Conservation (phyloP, 73 alveolate genomes). For the Symbiodinium pilosum region DNA sequence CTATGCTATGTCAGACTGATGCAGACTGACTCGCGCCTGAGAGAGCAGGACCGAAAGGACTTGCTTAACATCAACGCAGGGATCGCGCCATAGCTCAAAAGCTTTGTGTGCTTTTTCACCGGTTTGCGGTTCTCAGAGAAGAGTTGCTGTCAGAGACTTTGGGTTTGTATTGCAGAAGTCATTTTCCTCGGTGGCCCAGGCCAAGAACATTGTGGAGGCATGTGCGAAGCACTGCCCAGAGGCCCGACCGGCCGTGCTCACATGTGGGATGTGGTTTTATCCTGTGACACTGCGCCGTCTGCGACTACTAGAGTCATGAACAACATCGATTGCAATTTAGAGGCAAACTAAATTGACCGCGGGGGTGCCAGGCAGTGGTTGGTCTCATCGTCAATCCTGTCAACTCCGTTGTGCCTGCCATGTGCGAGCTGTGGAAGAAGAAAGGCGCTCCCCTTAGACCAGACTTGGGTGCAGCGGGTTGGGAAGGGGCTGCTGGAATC, state of each 20-base stretch:
- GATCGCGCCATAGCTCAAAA: background rate
- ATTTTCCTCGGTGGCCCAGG: background rate
- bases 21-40: too few relatives aligned
- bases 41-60: conserved; percentile 81
- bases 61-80: conserved; percentile 92
- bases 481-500: too few relatives aligned
- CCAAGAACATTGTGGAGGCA: conserved; percentile 93
- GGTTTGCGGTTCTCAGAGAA: background rate
- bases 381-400: conserved; percentile 88
- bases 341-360: too few relatives aligned
- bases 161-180: background rate
- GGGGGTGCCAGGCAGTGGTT: conserved; percentile 60
- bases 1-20: too few relatives aligned
- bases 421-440: conserved; percentile 95
- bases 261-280: too few relatives aligned
- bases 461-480: too few relatives aligned
- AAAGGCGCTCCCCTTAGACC: too few relatives aligned
- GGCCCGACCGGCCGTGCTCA: background rate
- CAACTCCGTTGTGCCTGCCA: conserved; percentile 92
- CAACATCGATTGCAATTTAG: background rate
- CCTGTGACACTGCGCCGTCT: background rate
- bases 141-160: too few relatives aligned
- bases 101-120: background rate
- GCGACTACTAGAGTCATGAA: background rate
- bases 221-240: conserved; percentile 94